Evolutionary conservation across 768 basidiomycete genomes (phyloP).

Genomic region (Boletus rex-veris): DNA sequence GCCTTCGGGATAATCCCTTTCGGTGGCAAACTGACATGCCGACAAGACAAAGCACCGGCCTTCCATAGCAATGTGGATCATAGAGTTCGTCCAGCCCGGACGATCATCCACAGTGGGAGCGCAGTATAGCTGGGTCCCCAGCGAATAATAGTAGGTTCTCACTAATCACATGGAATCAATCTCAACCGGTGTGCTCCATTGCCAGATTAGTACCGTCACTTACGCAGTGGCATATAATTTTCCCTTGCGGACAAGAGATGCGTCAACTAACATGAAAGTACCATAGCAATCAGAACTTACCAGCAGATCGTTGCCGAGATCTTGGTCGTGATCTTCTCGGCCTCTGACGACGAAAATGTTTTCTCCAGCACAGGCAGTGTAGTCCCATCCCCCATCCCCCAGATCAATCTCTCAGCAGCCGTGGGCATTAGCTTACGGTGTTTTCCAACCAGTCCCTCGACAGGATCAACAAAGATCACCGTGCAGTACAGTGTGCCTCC

Average conservation of each 20-base stretch:
- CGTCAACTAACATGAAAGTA: not conserved
- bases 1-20: constrained; percentile 48
- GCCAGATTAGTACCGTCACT: constrained; percentile 19
- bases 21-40: constrained; percentile 56
- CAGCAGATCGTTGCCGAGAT: constrained; percentile 58
- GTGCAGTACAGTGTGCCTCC: constrained; percentile 63
- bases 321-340: constrained; percentile 37
- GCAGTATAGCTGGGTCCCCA: constrained; percentile 59
- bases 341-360: constrained; percentile 31
- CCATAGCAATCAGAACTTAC: constrained; percentile 29
- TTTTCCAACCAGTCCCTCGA: constrained; percentile 51
- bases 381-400: constrained; percentile 57
- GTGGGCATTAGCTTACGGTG: constrained; percentile 67
- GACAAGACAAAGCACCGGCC: constrained; percentile 68
- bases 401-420: constrained; percentile 54
- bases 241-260: constrained; percentile 44
- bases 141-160: constrained; percentile 55
- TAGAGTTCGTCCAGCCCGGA: constrained; percentile 52
- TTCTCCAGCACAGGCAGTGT: constrained; percentile 49
- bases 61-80: constrained; percentile 63
- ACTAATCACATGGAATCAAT: constrained; percentile 36
- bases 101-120: constrained; percentile 65
- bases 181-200: not conserved
- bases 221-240: constrained; percentile 65
- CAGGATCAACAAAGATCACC: constrained; percentile 52